Conservation (phyloP, 176 grass and related monocot species). For the Avena eriantha region DNA sequence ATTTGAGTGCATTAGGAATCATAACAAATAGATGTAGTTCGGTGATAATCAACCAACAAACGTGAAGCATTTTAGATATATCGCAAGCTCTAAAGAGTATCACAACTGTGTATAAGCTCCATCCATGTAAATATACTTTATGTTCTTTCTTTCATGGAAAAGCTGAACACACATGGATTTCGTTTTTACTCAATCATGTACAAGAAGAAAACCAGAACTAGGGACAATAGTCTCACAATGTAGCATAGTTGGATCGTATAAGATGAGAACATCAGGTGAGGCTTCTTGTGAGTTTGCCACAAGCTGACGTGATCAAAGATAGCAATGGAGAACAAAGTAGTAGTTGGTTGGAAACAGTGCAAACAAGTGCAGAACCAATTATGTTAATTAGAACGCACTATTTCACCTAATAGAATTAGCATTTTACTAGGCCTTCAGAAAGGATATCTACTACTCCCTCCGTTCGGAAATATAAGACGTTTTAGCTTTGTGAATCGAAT, state of each 20-base stretch:
- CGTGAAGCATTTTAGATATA: background rate
- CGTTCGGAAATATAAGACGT: background rate
- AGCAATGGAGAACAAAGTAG: background rate
- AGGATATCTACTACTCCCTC: background rate
- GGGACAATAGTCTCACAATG: background rate
- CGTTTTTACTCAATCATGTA: background rate
- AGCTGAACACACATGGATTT: slow-evolving; percentile 14
- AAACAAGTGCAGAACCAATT: background rate
- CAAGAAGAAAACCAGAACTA: slow-evolving; percentile 1
- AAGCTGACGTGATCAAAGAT: slow-evolving; percentile 19
- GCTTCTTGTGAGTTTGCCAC: background rate
- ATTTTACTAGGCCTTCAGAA: too few species aligned
- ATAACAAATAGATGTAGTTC: background rate
- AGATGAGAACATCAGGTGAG: slow-evolving; percentile 5
- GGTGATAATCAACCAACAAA: background rate
- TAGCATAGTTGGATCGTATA: background rate
- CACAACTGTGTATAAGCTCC: background rate
- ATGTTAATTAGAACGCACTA: background rate
- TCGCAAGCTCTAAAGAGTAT: background rate
- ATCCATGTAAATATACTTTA: slow-evolving; percentile 21
- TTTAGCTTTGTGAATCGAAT: background rate
- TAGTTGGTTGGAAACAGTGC: slow-evolving; percentile 29
- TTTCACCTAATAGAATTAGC: too few species aligned
- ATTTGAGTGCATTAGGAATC: slow-evolving; percentile 41
- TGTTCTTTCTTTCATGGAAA: slow-evolving; percentile 6